Conservation (phyloP, 257 asterid genomes). For the Linderniella brevidens region DNA sequence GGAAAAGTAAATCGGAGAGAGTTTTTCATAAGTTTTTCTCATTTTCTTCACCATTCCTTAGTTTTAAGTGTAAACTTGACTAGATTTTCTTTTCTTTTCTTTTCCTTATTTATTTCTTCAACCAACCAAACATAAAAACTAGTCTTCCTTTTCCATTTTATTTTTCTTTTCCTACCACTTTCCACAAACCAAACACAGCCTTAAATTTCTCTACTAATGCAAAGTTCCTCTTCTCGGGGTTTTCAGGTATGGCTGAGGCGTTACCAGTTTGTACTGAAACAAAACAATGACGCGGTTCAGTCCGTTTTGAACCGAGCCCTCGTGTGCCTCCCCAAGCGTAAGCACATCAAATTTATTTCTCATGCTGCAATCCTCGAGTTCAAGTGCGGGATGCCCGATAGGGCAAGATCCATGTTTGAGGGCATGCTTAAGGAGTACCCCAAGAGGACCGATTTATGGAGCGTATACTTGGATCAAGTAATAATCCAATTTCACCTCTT, state of each 20-base stretch:
- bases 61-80: too few species aligned
- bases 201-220: constrained; percentile 5
- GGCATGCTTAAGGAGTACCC: constrained; percentile 79
- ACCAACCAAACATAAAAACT: too few species aligned
- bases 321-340: constrained; percentile 52
- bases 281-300: constrained; percentile 45
- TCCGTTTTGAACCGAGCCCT: constrained; percentile 55
- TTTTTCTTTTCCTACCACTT: too few species aligned
- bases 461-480: constrained; percentile 86
- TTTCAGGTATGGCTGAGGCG: constrained; percentile 74
- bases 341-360: constrained; percentile 69
- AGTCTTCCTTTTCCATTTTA: too few species aligned
- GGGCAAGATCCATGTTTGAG: constrained; percentile 85
- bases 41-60: constrained; percentile 8
- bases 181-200: too few species aligned
- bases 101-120: too few species aligned
- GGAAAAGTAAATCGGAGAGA: too few species aligned
- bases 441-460: constrained; percentile 90
- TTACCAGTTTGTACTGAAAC: constrained; percentile 38
- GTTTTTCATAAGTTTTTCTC: background rate
- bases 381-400: constrained; percentile 77
- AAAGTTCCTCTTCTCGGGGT: constrained; percentile 1
- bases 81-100: too few species aligned
- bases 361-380: constrained; percentile 77
- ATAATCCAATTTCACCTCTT: constrained; percentile 2